Evolutionary conservation across 1,139 yeast species (phyloP), one percentile per base, ranked within the genome.

Genomic region (Magnusiomyces suaveolens): DNA sequence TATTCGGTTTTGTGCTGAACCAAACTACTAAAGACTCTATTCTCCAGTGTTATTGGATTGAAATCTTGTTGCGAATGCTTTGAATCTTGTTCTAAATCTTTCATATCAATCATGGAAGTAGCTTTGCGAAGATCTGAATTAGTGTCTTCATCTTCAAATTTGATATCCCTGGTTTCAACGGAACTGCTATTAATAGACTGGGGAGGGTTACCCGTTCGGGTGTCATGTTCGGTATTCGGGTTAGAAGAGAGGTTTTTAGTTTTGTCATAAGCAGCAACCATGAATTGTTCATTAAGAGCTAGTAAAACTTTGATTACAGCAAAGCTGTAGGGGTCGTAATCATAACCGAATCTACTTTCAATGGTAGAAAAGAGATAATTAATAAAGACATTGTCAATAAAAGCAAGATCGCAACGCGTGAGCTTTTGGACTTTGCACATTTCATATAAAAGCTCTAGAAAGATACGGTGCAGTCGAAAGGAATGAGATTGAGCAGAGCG

Each of bases 271-370:
- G 75, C 75, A 16, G 71, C 81, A 53, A 87, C 84, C 79, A 89
- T 79, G 66, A 81, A 89, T 66, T 89, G 96, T 66, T 89, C 96
- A 66, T 88, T 88, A 23, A 89, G 72, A 1, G 87, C 80, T 49
- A 89, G 72, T 10, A 88, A 68, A n/a, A 87, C 72, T 63, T 84
- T 84, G 71, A 88, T 84, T 61, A 83, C 82, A 46, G 87, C 81
- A 60, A 82, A 82, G 53, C 87, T 86, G 57, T 79, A 76, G 50
- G 83, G 77, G 60, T 82, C 83, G 57, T 81, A 57, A 47, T 70
- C 87, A 52, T 80, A 80, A 48, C 79, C 79, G 63, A 77, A 72
- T 59, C 75, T 71, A 58, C 69, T 61, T 59, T 78, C 79, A 57
- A 83, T 74, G 25, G 78, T 75, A 1, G 75, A 66, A 53, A 84